These are phyloP conservation scores for Picochlorum sp. DNA, from an alignment of 139 green algal genomes.

Conservation along the genomic window DNA sequence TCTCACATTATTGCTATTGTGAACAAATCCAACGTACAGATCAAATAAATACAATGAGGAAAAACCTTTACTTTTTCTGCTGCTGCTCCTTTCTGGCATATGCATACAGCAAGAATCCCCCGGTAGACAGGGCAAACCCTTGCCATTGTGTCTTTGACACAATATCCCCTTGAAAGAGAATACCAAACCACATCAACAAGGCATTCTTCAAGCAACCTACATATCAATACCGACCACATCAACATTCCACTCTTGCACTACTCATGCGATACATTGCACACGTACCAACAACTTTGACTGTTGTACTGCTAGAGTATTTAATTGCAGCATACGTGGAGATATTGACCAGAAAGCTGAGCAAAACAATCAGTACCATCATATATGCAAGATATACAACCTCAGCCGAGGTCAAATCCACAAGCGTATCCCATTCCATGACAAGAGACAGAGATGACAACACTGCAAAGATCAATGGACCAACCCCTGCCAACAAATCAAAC, in stretches of 20 bases:
- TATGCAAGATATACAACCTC: not conserved
- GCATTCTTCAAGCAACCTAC: constrained; percentile 34
- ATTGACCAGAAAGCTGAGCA: constrained; percentile 22
- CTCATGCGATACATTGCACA: not conserved
- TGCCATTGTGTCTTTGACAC: constrained; percentile 19
- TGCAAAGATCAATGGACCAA: constrained; percentile 11
- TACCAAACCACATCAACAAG: constrained; percentile 24
- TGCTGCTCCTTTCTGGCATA: not conserved
- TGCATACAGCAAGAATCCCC: constrained; percentile 25
- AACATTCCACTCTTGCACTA: not conserved
- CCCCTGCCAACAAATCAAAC: constrained; percentile 26
- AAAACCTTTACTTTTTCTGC: no score
- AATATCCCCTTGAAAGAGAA: constrained; percentile 17
- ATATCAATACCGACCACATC: not conserved
- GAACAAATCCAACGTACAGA: no score
- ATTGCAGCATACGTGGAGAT: constrained; percentile 17
- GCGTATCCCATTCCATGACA: constrained; percentile 10
- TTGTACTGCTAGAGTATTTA: constrained; percentile 8
- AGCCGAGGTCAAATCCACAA: not conserved
- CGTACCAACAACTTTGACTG: constrained; percentile 22
- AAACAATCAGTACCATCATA: not conserved
- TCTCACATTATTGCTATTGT: no score
- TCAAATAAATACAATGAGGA: no score
- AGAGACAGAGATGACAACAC: constrained; percentile 1
- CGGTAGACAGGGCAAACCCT: constrained; percentile 18